Percentiles rank a stretch among this genome's conserved stretches.
These are phyloP conservation scores for Aleurites moluccanus DNA, from an alignment of 441 rosid species.

Conservation along the genomic window DNA sequence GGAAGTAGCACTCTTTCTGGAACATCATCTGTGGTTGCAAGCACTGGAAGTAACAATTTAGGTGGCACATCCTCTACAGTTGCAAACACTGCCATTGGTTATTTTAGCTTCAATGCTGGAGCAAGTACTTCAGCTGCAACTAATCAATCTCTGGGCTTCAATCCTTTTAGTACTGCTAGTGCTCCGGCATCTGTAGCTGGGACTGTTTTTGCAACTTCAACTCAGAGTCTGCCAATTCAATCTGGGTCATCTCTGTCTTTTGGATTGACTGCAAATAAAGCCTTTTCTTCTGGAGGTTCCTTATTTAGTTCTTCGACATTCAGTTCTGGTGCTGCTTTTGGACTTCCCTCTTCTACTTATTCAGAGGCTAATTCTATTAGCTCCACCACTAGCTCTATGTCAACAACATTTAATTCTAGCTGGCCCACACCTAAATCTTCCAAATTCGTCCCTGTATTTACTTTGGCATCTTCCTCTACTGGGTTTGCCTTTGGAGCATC, in stretches of 20 bases:
- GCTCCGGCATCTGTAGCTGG: conserved; percentile 43
- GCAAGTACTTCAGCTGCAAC: conserved; percentile 39
- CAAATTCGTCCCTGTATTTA: conserved; percentile 39
- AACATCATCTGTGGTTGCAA: conserved; percentile 33
- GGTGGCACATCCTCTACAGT: conserved; percentile 35
- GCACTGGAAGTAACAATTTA: conserved; percentile 29
- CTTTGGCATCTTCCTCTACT: conserved; percentile 37
- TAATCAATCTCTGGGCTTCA: conserved; percentile 47
- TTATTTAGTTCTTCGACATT: conserved; percentile 48
- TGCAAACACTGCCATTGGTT: conserved; percentile 31
- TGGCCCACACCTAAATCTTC: conserved; percentile 55
- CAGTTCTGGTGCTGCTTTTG: conserved; percentile 50
- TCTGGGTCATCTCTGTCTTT: conserved; percentile 49
- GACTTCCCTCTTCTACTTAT: conserved; percentile 38
- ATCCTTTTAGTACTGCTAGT: conserved; percentile 38
- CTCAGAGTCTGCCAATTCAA: conserved; percentile 52
- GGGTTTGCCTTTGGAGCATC: conserved; percentile 49
- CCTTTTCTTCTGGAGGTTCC: conserved; percentile 47
- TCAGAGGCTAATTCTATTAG: conserved; percentile 41
- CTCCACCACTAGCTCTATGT: conserved; percentile 38
- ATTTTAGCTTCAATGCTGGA: conserved; percentile 46
- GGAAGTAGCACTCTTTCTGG: conserved; percentile 30
- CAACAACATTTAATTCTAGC: conserved; percentile 49
- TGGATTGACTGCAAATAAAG: conserved; percentile 41
- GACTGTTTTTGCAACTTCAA: conserved; percentile 42